Evolutionary conservation across 306 rosid species (phyloP).

Genomic region (Pueraria montana): DNA sequence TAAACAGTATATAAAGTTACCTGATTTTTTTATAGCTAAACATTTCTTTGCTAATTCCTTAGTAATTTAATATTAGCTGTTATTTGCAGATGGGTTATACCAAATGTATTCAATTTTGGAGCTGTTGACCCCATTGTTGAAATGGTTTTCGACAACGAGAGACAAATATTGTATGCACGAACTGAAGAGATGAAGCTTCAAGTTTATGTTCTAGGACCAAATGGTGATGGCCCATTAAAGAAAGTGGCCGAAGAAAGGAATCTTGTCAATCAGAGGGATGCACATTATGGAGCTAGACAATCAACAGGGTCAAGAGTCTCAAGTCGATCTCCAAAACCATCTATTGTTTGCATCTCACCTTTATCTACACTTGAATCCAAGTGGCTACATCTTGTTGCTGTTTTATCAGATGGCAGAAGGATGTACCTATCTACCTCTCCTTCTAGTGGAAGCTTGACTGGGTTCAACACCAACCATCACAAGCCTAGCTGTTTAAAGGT

Average conservation of each 20-base stretch:
- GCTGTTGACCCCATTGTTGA: constrained; percentile 92
- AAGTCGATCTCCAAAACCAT: constrained; percentile 73
- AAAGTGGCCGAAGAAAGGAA: constrained; percentile 97
- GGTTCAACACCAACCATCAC: constrained; percentile 73
- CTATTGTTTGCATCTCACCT: constrained; percentile 90
- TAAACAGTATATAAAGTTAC: constrained; percentile 7
- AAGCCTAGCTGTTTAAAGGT: constrained; percentile 91
- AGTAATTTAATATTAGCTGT: constrained; percentile 40
- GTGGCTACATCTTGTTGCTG: constrained; percentile 89
- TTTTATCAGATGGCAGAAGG: constrained; percentile 96
- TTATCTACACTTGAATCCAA: constrained; percentile 93
- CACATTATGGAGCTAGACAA: constrained; percentile 83
- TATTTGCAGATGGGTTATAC: constrained; percentile 95
- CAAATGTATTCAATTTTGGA: constrained; percentile 96
- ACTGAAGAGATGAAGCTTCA: constrained; percentile 98
- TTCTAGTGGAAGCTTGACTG: constrained; percentile 82
- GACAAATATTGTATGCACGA: constrained; percentile 84
- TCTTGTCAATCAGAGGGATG: constrained; percentile 80
- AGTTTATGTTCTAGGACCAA: constrained; percentile 78
- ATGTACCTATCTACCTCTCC: constrained; percentile 95
- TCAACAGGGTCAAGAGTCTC: constrained; percentile 78
- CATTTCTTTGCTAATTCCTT: constrained; percentile 36
- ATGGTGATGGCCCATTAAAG: constrained; percentile 90
- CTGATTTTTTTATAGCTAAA: constrained; percentile 12
- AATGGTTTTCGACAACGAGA: constrained; percentile 93